Evolutionary conservation across 2,329 filamentous ascomycete genomes (phyloP).

Genomic region (Ophiocordyceps camponoti-leonardi): DNA sequence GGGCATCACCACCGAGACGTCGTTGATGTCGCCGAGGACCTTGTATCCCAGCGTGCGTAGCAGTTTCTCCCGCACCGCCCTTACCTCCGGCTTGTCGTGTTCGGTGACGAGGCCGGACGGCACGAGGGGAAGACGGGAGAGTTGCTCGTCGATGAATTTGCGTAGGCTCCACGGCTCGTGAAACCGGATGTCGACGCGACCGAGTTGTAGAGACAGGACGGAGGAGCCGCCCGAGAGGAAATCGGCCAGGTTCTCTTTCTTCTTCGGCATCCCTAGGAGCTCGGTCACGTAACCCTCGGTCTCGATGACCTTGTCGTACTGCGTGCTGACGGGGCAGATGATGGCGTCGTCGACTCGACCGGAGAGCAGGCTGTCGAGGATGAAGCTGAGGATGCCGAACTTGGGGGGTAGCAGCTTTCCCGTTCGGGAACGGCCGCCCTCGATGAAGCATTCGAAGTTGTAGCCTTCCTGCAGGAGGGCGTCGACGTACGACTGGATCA

Average conservation of each 20-base stretch:
- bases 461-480: constrained; percentile 77
- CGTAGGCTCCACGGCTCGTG: constrained; percentile 90
- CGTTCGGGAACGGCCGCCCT: constrained; percentile 81
- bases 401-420: constrained; percentile 89
- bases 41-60: constrained; percentile 80
- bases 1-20: constrained; percentile 94
- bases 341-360: constrained; percentile 80
- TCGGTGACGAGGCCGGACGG: constrained; percentile 26
- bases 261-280: constrained; percentile 82
- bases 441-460: constrained; percentile 96
- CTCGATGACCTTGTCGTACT: constrained; percentile 98
- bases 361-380: constrained; percentile 77
- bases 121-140: constrained; percentile 30
- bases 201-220: constrained; percentile 73
- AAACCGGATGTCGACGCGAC: constrained; percentile 87
- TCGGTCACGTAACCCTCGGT: constrained; percentile 94
- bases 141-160: constrained; percentile 64
- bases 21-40: constrained; percentile 86
- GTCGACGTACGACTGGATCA: constrained; percentile 96
- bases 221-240: constrained; percentile 77
- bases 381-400: constrained; percentile 84
- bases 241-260: constrained; percentile 81
- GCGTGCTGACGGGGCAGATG: constrained; percentile 88
- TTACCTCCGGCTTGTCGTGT: constrained; percentile 27
- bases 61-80: constrained; percentile 49